Evolutionary conservation across 163 green algal species (phyloP).

Genomic region (Chlorella variabilis): DNA sequence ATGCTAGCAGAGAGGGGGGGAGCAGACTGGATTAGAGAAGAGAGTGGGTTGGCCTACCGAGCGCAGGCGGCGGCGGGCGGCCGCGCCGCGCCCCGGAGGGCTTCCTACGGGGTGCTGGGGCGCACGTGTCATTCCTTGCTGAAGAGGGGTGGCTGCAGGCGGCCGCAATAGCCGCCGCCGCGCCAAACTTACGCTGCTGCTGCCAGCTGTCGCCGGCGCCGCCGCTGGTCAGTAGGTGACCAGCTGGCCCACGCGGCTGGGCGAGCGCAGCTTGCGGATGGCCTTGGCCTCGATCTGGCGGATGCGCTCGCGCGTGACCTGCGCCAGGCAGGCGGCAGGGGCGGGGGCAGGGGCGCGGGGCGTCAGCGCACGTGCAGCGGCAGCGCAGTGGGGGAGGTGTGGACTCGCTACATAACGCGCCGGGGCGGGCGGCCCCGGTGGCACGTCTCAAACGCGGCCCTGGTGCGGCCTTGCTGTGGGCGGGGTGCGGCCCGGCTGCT

Average conservation of each 20-base stretch:
- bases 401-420: constrained; percentile 8
- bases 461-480: constrained; percentile 13
- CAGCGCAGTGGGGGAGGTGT: not conserved
- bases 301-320: constrained; percentile 93
- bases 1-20: not conserved
- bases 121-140: not conserved
- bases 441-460: constrained; percentile 33
- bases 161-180: no score
- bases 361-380: not conserved
- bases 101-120: no score
- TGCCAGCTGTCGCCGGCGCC: no score
- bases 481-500: constrained; percentile 33
- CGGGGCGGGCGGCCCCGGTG: not conserved
- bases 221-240: constrained; percentile 2
- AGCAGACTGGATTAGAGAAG: no score
- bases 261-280: constrained; percentile 77
- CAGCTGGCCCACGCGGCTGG: constrained; percentile 42
- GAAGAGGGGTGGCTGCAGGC: not conserved
- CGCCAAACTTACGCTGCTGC: not conserved
- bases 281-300: constrained; percentile 94
- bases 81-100: no score
- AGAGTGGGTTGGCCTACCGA: no score
- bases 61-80: no score
- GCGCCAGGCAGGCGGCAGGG: not conserved
- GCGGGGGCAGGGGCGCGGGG: no score